Base-by-base conservation (phyloP, 208 protist genomes). In the Acanthamoeba lenticulata region DNA sequence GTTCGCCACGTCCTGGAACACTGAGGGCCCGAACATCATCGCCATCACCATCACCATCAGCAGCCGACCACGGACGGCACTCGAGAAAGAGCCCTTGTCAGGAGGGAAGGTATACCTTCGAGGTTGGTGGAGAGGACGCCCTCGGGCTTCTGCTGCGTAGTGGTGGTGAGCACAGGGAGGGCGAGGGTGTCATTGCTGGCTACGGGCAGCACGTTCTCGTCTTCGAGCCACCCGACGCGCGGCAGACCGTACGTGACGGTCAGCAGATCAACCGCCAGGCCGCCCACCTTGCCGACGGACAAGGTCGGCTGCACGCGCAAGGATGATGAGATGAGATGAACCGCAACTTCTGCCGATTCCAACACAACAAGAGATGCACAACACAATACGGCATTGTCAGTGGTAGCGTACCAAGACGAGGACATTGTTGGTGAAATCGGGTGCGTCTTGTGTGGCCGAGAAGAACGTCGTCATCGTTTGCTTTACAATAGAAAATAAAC, bases 181-280 rank as follows among this genome's bases (percentile, higher is more conserved):
- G 47, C 29, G 81, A 65, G 49, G 29, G 81, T 44, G 49, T 89
- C 81, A 45, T 40, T 89, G 49, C 81, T 62, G 24, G 49, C 81
- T 27, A 89, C 47, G n/a, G 81, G 49, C 15, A 89, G 81, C 81
- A 89, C 44, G 81, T 89, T 89, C 45, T 89, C 81, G 38, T 89
- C 81, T 24, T 89, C 81, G 47, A 89, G 49, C 44, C 44, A 89
- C 29, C 81, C 81, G 9, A 89, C 81, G 29, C 81, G 81, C 45
- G 81, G 81, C 32, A 89, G 49, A 7, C 81, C 47, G 45, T 89
- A 65, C 29, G 81, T 65, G 49, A n/a, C 47, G 32, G 38, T 45
- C 44, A 89, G 81, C 49, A 89, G 49, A 27, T 89, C 81, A 4
- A 89, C 81, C 32, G 81, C 40, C n/a, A 89, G 45, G 7, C 49